Evolutionary conservation across 1,284 basidiomycete species (phyloP), one percentile per base, ranked within the genome.

Genomic region (Ustilago xerochloae): DNA sequence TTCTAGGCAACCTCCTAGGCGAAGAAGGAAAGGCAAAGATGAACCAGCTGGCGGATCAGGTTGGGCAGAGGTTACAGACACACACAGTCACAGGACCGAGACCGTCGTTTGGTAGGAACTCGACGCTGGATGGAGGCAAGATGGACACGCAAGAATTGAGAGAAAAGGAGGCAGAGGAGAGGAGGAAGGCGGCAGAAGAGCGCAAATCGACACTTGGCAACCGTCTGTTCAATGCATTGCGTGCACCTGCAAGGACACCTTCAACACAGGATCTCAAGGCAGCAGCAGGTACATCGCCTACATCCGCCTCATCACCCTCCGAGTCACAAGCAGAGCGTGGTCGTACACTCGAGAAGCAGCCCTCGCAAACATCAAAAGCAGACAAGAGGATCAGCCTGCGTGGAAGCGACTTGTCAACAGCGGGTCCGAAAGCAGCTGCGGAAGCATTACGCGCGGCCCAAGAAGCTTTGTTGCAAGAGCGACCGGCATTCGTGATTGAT

Each of bases 1-100:
- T 84, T 51, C 67, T 84, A 6, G 82, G 82, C 32, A 81, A 82
- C 13, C 54, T 83, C 9, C 51, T 83, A 6, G 82, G 82, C 18
- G 82, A 84, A 28, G 82, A 83, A 35, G 81, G 79, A 13, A 83
- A 83, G 36, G 78, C 79, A 2, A 79, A 79, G 56, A 81, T 83
- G 75, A 79, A 79, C 29, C 77, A 80, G 48, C 38, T 84, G 30
- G 81, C 80, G 12, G 82, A 84, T 55, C 75, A 79, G 32, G 82
- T 83, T 0, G 82, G 78, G 1, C 73, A 80, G 39, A 63, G 75
- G 33, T 59, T 82, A 32, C 80, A 81, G 46, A 78, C 80, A n/a
- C 78, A 82, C 48, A 81, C 82, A 0, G 77, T 83, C 16, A 70
- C 68, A 12, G 82, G 82, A n/a, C 82, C 82, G 10, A 63, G 71